These are phyloP conservation scores for Pleurotus ostreatus DNA, from an alignment of 768 basidiomycete genomes.

Conservation along the genomic window DNA sequence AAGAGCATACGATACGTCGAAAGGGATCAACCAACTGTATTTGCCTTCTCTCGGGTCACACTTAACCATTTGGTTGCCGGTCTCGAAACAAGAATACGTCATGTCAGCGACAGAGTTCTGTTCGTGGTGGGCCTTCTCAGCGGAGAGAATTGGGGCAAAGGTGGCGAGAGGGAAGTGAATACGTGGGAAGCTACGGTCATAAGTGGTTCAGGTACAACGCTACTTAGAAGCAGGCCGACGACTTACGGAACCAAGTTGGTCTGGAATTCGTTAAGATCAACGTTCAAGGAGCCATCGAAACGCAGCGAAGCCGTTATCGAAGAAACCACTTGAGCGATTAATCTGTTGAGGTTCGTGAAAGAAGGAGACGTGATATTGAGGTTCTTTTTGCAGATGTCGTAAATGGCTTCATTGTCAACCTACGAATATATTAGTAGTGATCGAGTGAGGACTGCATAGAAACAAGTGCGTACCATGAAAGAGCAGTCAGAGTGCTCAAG, in stretches of 20 bases:
- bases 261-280: slow-evolving; percentile 98
- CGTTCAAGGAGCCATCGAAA: slow-evolving; percentile 96
- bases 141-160: slow-evolving; percentile 90
- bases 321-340: slow-evolving; percentile 98
- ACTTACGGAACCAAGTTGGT: slow-evolving; percentile 96
- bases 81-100: slow-evolving; percentile 98
- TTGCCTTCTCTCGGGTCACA: slow-evolving; percentile 98
- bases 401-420: slow-evolving; percentile 99
- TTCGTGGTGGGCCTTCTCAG: slow-evolving; percentile 93
- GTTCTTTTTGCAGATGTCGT: slow-evolving; percentile 98
- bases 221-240: background rate
- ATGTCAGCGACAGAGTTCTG: slow-evolving; percentile 97
- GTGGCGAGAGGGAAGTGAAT: slow-evolving; percentile 98
- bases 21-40: slow-evolving; percentile 69
- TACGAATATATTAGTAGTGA: slow-evolving; percentile 19
- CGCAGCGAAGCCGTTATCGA: slow-evolving; percentile 96
- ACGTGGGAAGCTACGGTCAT: slow-evolving; percentile 77
- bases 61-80: slow-evolving; percentile 92
- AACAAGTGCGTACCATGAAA: slow-evolving; percentile 73
- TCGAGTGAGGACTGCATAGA: background rate
- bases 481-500: slow-evolving; percentile 99
- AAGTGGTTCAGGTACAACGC: slow-evolving; percentile 10
- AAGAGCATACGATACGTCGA: slow-evolving; percentile 4
- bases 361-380: slow-evolving; percentile 81
- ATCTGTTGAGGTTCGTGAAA: slow-evolving; percentile 90